Evolutionary conservation across 768 basidiomycete genomes (phyloP), one percentile per base, ranked within the genome.

Genomic region (Pulveroboletus sp.): DNA sequence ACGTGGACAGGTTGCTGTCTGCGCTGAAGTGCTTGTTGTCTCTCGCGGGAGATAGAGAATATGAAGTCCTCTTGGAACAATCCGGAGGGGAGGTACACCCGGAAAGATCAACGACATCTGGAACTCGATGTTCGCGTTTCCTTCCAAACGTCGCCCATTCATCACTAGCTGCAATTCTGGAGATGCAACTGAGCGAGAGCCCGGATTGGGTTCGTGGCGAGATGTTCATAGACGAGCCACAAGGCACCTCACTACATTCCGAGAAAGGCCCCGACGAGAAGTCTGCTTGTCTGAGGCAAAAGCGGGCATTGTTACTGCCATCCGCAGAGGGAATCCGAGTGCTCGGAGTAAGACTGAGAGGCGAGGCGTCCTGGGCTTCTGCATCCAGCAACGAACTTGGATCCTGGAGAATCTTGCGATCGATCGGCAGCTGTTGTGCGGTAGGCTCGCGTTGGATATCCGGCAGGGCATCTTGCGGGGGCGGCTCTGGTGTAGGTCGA

Each of bases 121-220:
- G 39, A 5, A 49, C 32, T 14, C 51, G 57, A 9, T 50, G 57
- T 8, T 51, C 54, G 35, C 57, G 58, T 40, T 49, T 56, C 41
- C 67, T 63, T 27, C 70, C 70, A 59, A 71, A 73, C 11, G 70
- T 71, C 24, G 70, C 61, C 70, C 70, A 71, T 51, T 61, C 67
- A 10, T 61, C 61, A 37, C 60, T 53, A 0, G 50, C 36, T 8
- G 57, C 50, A 24, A 59, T 38, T 39, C 50, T 57, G 43, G 64
- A 66, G 15, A 58, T 36, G 50, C 46, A 62, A 10, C 43, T 48
- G 39, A 57, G 54, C 31, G 46, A 17, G 32, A 50, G 44, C 42
- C 47, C 47, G 10, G 59, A 46, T 26, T 43, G 51, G 2, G 55
- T 49, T 41, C 44, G 57, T 17, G 51, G 48, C n/a, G 54, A 49